Evolutionary conservation across 2,329 filamentous ascomycete genomes (phyloP), one percentile per base, ranked within the genome.

Genomic region (Aspergillus sp.): DNA sequence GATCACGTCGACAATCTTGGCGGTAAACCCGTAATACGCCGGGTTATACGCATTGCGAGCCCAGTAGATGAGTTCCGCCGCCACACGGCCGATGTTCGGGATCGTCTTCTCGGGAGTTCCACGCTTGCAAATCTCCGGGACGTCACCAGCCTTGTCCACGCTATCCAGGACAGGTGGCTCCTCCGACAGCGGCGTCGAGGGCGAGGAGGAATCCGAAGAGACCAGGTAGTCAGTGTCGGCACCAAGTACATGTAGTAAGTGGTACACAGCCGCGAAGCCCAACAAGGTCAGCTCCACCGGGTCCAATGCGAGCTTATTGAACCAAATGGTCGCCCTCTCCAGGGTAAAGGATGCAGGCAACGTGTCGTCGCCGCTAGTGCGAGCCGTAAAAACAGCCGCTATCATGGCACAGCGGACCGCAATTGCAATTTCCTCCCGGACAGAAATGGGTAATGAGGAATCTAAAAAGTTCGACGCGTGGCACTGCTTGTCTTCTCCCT

Each of bases 361-460:
- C 15, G 52, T 49, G 1, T 40, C 46, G 22, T 57, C 53, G 8
- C 41, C 53, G 3, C 45, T 49, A 5, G 51, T 39, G 49, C 63
- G 49, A 4, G 53, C 54, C 3, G 63, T 61, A 27, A 69, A 53
- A 7, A 76, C 65, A 3, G 67, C 63, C 1, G 73, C 66, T 35
- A 75, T 72, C 55, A 77, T 76, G 8, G 74, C 73, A 26, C 76
- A 65, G 5, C 72, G 73, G 24, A 78, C 66, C 3, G 73, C 70
- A 32, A 70, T 71, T 32, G 64, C 63, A 8, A 78, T 68, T 37
- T 78, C 75, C 4, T 68, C 63, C 5, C 63, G 55, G 8, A 64
- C 59, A 1, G 61, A 63, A 10, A 59, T 42, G 2, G 73, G 67
- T 1, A 74, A 64, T 1, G 73, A 74, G 1, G 68, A 68, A 40